Evolutionary conservation across 805 yeast genomes (phyloP).

Genomic region (Naumovozyma castellii): DNA sequence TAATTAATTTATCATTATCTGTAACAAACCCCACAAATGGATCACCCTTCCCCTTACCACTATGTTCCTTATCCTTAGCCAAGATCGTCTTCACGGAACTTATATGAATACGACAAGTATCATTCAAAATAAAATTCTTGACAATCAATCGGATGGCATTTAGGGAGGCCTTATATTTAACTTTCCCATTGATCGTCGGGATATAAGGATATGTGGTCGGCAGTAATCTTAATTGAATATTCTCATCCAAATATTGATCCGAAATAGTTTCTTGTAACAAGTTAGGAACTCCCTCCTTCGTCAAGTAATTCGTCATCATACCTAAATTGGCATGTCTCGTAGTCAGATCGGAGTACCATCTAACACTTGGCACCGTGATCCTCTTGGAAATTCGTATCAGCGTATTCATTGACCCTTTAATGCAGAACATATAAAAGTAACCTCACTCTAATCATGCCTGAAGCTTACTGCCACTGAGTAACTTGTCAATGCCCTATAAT

Average conservation of each 20-base stretch:
- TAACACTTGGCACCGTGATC: neutral
- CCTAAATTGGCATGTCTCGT: conserved; percentile 38
- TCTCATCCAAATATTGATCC: conserved; percentile 34
- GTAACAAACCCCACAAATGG: conserved; percentile 9
- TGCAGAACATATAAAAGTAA: too few species aligned
- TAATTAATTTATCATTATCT: conserved; percentile 16
- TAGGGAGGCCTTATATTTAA: conserved; percentile 46
- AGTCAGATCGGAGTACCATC: neutral
- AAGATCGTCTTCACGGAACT: conserved; percentile 23
- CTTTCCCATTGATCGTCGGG: conserved; percentile 48
- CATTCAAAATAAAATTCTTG: conserved; percentile 47
- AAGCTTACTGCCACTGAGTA: too few species aligned
- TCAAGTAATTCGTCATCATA: conserved; percentile 39
- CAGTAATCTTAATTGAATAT: conserved; percentile 44
- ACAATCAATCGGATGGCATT: conserved; percentile 47
- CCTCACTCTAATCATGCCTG: too few species aligned
- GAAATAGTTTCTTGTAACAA: conserved; percentile 40
- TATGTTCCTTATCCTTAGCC: neutral
- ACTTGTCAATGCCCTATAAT: too few species aligned
- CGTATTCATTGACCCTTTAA: neutral
- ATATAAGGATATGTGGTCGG: conserved; percentile 44
- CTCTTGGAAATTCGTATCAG: neutral
- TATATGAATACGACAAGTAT: conserved; percentile 45
- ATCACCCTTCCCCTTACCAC: conserved; percentile 4
- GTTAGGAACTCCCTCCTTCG: conserved; percentile 39